Conservation (phyloP, 805 yeast species). For the Ogataea salicorniae region DNA sequence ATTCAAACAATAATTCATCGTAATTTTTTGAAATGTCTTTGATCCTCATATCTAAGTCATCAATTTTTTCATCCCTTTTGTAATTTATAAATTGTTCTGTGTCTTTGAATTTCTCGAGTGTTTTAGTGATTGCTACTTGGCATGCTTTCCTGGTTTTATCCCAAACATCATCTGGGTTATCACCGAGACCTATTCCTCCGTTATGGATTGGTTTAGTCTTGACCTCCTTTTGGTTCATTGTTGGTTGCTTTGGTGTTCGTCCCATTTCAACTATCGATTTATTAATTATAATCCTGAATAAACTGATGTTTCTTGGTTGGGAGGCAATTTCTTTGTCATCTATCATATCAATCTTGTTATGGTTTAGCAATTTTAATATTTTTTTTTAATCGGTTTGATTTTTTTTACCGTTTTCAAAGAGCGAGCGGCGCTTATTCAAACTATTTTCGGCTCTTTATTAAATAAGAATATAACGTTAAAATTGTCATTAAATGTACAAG, state of each 20-base stretch:
- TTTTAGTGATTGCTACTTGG: conserved; percentile 14
- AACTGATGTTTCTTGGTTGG: too few relatives aligned
- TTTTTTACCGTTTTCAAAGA: too few relatives aligned
- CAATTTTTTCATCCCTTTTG: not conserved
- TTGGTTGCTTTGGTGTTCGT: not conserved
- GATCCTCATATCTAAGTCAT: conserved; percentile 1
- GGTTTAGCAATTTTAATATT: too few relatives aligned
- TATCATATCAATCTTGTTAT: too few relatives aligned
- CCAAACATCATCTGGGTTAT: conserved; percentile 25
- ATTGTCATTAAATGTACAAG: too few relatives aligned
- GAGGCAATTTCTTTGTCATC: too few relatives aligned
- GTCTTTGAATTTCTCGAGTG: conserved; percentile 8
- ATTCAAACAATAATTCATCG: conserved; percentile 20
- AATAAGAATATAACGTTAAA: too few relatives aligned
- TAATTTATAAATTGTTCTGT: conserved; percentile 1
- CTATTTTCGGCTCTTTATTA: too few relatives aligned
- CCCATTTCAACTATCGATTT: not conserved
- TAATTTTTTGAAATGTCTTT: conserved; percentile 11
- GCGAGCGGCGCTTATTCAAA: too few relatives aligned
- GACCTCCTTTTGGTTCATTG: not conserved
- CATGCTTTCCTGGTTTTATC: conserved; percentile 23
- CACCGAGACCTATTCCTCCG: conserved; percentile 14
- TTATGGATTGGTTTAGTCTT: not conserved
- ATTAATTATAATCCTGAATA: too few relatives aligned
- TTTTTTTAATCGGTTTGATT: too few relatives aligned